Conservation (phyloP, 495 filamentous ascomycete genomes). For the Lichenothelia convexa region DNA sequence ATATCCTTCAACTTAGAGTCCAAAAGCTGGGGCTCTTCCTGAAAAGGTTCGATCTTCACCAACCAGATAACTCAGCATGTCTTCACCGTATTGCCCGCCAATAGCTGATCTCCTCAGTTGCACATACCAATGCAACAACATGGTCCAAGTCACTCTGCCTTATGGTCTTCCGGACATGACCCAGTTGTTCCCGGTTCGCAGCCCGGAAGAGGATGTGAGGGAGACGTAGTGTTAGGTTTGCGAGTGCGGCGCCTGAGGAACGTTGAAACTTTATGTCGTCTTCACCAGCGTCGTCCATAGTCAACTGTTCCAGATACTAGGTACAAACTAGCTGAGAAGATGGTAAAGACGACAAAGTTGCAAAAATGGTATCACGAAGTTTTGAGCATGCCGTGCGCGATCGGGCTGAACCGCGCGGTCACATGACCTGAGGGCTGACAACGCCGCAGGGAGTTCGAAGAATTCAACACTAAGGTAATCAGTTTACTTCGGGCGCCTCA, state of each 20-base stretch:
- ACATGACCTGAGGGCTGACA: too few relatives aligned
- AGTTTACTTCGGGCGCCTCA: too few relatives aligned
- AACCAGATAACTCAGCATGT: conserved; percentile 3
- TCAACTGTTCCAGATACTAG: too few relatives aligned
- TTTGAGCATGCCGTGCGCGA: too few relatives aligned
- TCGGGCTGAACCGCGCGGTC: too few relatives aligned
- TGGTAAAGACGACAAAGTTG: too few relatives aligned
- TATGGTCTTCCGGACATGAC: conserved; percentile 9
- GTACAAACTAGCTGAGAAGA: too few relatives aligned
- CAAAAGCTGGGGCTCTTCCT: conserved; percentile 91
- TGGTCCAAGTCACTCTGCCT: conserved; percentile 13
- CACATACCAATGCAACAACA: conserved; percentile 14
- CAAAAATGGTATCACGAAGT: too few relatives aligned
- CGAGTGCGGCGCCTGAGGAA: conserved; percentile 11
- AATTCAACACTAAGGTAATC: too few relatives aligned
- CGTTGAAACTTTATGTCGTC: conserved; percentile 18
- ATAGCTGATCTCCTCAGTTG: not conserved
- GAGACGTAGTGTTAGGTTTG: conserved; percentile 12
- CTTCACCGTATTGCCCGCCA: conserved; percentile 3
- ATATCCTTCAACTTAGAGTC: conserved; percentile 66
- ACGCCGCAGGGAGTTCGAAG: too few relatives aligned
- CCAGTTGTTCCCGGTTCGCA: not conserved
- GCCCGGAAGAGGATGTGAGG: conserved; percentile 12
- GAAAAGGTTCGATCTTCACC: conserved; percentile 69
- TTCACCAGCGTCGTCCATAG: conserved; percentile 17